A percentile compares a stretch with the other conserved stretches of the same genome.
Evolutionary conservation across 306 rosid genomes (phyloP).

Genomic region (Cyclanthera cordifolia): DNA sequence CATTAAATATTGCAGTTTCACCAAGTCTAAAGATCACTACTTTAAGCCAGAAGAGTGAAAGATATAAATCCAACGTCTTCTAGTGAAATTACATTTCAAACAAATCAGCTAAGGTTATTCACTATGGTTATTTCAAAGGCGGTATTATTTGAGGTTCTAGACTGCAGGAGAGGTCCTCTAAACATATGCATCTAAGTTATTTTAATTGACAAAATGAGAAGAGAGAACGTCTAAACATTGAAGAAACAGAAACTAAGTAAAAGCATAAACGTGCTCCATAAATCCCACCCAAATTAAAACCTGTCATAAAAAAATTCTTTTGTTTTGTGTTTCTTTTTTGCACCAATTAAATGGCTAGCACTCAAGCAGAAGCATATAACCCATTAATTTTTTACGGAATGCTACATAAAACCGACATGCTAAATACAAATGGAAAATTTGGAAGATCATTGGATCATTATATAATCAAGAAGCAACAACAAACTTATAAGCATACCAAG

Average conservation of each 20-base stretch:
- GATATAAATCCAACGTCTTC: not conserved
- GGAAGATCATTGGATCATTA: not conserved
- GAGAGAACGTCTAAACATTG: not conserved
- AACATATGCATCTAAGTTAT: not conserved
- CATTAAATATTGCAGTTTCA: not conserved
- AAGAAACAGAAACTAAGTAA: not conserved
- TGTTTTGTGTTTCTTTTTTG: not conserved
- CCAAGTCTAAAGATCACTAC: not conserved
- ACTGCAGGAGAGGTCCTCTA: not conserved
- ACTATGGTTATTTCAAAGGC: not conserved
- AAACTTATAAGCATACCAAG: not conserved
- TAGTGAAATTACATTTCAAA: not conserved
- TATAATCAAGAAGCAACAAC: not conserved
- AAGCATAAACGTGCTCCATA: not conserved
- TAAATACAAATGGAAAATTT: not conserved
- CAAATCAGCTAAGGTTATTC: not conserved
- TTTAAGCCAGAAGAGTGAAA: not conserved
- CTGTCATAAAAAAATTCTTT: not conserved
- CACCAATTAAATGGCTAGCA: not conserved
- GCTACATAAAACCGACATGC: not conserved
- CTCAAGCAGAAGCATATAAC: not conserved
- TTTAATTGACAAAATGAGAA: not conserved
- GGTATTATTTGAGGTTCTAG: not conserved
- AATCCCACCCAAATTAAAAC: constrained; percentile 1
- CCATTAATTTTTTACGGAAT: not conserved